Conservation (phyloP, 164 flowering plant genomes). For the Dillenia suffruticosa region DNA sequence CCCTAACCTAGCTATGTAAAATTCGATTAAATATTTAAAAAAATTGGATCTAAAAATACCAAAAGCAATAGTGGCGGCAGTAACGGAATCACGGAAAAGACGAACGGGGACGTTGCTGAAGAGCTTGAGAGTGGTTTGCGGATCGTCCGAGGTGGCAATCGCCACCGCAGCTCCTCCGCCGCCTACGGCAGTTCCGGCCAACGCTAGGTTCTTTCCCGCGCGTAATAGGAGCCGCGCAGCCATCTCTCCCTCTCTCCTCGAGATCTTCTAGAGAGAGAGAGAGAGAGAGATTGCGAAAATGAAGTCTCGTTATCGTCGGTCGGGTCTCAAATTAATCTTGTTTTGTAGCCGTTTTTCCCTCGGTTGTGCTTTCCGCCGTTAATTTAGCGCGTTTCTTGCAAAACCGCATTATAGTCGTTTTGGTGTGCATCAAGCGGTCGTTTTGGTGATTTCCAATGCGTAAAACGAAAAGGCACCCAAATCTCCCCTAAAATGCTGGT, state of each 20-base stretch:
- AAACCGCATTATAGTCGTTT: too few relatives aligned
- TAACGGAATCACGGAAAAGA: slow-evolving; percentile 57
- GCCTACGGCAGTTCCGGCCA: slow-evolving; percentile 37
- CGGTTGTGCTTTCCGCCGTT: too few relatives aligned
- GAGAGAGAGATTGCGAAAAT: too few relatives aligned
- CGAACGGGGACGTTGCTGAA: slow-evolving; percentile 73
- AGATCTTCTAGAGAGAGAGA: too few relatives aligned
- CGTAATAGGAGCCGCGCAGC: slow-evolving; percentile 60
- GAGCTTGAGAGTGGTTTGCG: slow-evolving; percentile 57
- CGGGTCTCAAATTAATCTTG: too few relatives aligned
- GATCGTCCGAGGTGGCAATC: slow-evolving; percentile 66
- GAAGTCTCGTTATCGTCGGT: too few relatives aligned
- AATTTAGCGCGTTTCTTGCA: too few relatives aligned
- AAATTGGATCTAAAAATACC: slow-evolving; percentile 30
- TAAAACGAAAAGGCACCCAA: too few relatives aligned
- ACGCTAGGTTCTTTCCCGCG: slow-evolving; percentile 36
- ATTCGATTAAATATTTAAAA: background rate
- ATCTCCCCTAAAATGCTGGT: too few relatives aligned
- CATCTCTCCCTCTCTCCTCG: slow-evolving; percentile 20
- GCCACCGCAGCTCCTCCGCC: slow-evolving; percentile 60
- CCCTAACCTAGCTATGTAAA: background rate
- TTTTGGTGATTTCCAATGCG: too few relatives aligned
- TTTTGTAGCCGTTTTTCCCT: too few relatives aligned
- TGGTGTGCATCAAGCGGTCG: too few relatives aligned
- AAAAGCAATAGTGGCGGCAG: slow-evolving; percentile 73